Percentiles rank a stretch among this genome's conserved stretches.
Conservation (phyloP, 1,284 basidiomycete species). For the Leccinum fuscescens region DNA sequence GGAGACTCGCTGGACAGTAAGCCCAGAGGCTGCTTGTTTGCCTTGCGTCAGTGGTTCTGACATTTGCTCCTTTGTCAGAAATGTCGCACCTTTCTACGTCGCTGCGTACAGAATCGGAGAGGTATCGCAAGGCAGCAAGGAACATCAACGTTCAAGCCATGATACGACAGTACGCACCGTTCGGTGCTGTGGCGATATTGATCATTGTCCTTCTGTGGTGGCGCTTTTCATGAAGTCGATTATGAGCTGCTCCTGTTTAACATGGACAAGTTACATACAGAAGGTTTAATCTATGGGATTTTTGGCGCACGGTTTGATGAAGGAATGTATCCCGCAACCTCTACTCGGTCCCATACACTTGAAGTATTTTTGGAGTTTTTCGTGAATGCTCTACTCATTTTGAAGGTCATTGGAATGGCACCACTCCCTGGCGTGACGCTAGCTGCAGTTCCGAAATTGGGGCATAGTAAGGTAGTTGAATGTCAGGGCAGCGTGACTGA, state of each 20-base stretch:
- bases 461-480: background rate
- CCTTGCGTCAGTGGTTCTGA: slow-evolving; percentile 1
- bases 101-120: slow-evolving; percentile 95
- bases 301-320: slow-evolving; percentile 6
- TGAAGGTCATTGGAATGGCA: background rate
- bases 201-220: slow-evolving; percentile 89
- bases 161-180: slow-evolving; percentile 92
- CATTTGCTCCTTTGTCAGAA: slow-evolving; percentile 44
- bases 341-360: background rate
- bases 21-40: slow-evolving; percentile 27
- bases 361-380: background rate
- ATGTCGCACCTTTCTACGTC: slow-evolving; percentile 99
- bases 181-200: slow-evolving; percentile 78
- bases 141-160: slow-evolving; percentile 95
- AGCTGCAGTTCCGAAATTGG: background rate
- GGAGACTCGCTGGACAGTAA: slow-evolving; percentile 93
- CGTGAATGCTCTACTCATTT: background rate
- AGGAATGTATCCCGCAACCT: background rate
- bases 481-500: background rate
- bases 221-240: slow-evolving; percentile 64
- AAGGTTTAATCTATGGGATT: slow-evolving; percentile 29
- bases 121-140: slow-evolving; percentile 93
- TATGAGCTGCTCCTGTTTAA: slow-evolving; percentile 13
- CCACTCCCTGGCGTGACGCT: background rate
- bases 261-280: slow-evolving; percentile 22